Evolutionary conservation across 139 green algal species (phyloP), one percentile per base, ranked within the genome.

Genomic region (Desmodesmus armatus): DNA sequence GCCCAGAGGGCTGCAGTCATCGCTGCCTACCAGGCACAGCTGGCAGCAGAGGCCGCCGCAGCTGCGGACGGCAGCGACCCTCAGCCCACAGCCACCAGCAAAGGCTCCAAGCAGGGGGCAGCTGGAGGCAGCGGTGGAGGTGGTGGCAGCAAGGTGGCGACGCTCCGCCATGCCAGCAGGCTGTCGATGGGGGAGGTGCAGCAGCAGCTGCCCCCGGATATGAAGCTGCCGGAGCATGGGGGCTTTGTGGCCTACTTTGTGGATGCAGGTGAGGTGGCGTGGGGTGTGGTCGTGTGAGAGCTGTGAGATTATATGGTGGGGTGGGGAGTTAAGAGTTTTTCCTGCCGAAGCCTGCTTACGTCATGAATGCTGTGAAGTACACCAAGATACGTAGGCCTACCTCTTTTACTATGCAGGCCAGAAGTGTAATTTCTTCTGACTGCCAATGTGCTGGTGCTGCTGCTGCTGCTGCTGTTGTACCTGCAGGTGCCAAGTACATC

Each of bases 191-290:
- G 67, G 43, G 67, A 29, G 21, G 33, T 17, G 37, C 37, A 44
- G 37, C 67, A 76, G 35, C 31, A n/a, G 31, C 33, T 80, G 49
- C 73, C 47, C 3, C 25, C 58, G 33, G 77, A 83, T 62, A 43
- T 84, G 62, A 41, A 71, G 49, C 35, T 86, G 80, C 80, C 80
- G 25, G 67, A 86, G 51, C n/a, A 74, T 40, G 69, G 69, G 19
- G 69, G 67, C 4, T 80, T 72, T 55, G 51, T 70, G 11, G 67
- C 69, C 7, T 65, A 74, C 49, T 80, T 80, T 60, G 51, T 58
- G 4, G 80, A 85, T 40, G 67, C 67, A 80, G 80, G 80, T 80
- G 35, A 83, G 75, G 0, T 65, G 25, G n/a, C n/a, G n/a, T n/a
- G n/a, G n/a, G n/a, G n/a, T n/a, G n/a, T n/a, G n/a, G n/a, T n/a